These are phyloP conservation scores for Echium plantagineum DNA, from an alignment of 257 asterid species.

Conservation along the genomic window DNA sequence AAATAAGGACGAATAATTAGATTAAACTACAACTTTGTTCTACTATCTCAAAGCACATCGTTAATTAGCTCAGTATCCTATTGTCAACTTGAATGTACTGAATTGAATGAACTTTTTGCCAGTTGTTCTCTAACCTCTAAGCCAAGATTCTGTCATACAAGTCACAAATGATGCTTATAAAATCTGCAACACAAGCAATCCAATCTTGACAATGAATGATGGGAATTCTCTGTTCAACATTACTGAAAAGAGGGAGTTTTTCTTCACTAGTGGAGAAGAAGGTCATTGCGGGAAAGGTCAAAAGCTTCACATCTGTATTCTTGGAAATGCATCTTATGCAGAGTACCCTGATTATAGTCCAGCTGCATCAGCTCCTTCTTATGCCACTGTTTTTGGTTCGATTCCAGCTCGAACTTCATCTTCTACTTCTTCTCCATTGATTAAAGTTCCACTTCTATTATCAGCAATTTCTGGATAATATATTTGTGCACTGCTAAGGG, in stretches of 20 bases:
- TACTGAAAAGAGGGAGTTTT: slow-evolving; percentile 41
- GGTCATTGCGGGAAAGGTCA: slow-evolving; percentile 63
- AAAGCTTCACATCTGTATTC: slow-evolving; percentile 48
- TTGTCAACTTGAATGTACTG: neutral
- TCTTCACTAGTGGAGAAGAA: slow-evolving; percentile 64
- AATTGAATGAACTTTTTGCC: slow-evolving; percentile 14
- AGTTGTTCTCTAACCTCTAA: slow-evolving; percentile 95
- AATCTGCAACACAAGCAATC: slow-evolving; percentile 62
- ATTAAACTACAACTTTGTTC: no score
- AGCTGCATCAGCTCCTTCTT: slow-evolving; percentile 54
- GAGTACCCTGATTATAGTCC: slow-evolving; percentile 37
- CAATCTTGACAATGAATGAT: slow-evolving; percentile 55
- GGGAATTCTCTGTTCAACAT: slow-evolving; percentile 82
- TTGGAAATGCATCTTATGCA: slow-evolving; percentile 47
- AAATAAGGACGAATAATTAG: no score
- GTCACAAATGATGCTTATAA: slow-evolving; percentile 46
- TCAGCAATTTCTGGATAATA: slow-evolving; percentile 23
- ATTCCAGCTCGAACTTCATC: slow-evolving; percentile 38
- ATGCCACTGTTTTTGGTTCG: slow-evolving; percentile 50
- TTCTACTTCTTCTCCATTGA: slow-evolving; percentile 18
- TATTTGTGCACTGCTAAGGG: neutral
- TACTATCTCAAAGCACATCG: no score
- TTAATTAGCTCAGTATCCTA: no score
- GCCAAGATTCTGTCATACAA: slow-evolving; percentile 80
- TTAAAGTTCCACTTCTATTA: slow-evolving; percentile 16